phyloP scores from a whole-genome alignment of 2,329 filamentous ascomycete species.

The Fusarium equiseti region DNA sequence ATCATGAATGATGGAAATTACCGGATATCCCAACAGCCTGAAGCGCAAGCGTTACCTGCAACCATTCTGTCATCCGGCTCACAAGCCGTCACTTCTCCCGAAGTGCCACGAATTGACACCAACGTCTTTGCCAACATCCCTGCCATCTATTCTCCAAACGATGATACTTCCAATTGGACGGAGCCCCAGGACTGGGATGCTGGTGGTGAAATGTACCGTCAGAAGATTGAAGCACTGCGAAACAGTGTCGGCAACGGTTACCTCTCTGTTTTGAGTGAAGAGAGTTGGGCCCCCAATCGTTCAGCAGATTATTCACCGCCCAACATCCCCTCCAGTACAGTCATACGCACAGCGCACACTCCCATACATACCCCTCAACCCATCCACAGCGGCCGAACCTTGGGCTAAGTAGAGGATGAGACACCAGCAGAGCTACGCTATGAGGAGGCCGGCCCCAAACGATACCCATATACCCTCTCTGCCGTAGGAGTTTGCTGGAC shows the following conservation, averaged over 20 bases:
- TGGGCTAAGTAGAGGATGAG: slow-evolving; percentile 55
- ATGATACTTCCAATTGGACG: slow-evolving; percentile 52
- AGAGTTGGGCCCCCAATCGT: slow-evolving; percentile 64
- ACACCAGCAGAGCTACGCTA: slow-evolving; percentile 27
- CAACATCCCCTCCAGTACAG: slow-evolving; percentile 45
- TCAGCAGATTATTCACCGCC: slow-evolving; percentile 42
- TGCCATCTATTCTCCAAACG: slow-evolving; percentile 30
- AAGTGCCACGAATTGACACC: slow-evolving; percentile 46
- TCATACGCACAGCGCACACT: slow-evolving; percentile 50
- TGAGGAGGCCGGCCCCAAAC: slow-evolving; percentile 46
- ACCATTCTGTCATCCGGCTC: slow-evolving; percentile 50
- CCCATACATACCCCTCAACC: slow-evolving; percentile 56
- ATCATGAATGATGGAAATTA: slow-evolving; percentile 55
- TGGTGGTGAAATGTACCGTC: slow-evolving; percentile 82
- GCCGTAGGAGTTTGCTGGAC: slow-evolving; percentile 31
- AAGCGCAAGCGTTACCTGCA: slow-evolving; percentile 52
- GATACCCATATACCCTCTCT: slow-evolving; percentile 49
- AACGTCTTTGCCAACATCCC: slow-evolving; percentile 39
- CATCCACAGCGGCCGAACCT: slow-evolving; percentile 65
- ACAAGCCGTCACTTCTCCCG: slow-evolving; percentile 40
- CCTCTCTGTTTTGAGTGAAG: slow-evolving; percentile 86
- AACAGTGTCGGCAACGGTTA: slow-evolving; percentile 89
- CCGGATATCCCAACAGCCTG: slow-evolving; percentile 58
- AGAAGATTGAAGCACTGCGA: slow-evolving; percentile 87
- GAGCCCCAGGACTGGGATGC: slow-evolving; percentile 71